Evolutionary conservation across 768 basidiomycete genomes (phyloP).

Genomic region (Mycena venus): DNA sequence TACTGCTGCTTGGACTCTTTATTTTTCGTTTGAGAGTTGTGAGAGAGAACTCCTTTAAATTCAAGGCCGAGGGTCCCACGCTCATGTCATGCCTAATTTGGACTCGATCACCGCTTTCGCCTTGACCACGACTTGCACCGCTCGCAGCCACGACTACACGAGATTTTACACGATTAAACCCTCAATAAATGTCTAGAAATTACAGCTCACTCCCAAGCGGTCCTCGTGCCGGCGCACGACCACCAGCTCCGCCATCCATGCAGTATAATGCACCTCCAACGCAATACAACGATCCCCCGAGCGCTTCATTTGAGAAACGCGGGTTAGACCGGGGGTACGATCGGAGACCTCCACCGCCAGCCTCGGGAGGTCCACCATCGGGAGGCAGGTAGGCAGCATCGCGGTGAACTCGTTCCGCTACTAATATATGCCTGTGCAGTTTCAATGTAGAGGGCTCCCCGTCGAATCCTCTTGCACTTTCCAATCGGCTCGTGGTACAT

Average conservation of each 20-base stretch:
- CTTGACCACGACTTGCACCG: too few relatives aligned
- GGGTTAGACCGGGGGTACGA: conserved; percentile 56
- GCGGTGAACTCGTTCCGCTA: background rate
- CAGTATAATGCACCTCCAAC: conserved; percentile 54
- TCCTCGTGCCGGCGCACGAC: conserved; percentile 51
- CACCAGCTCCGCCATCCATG: conserved; percentile 54
- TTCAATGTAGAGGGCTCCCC: conserved; percentile 74
- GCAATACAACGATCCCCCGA: conserved; percentile 68
- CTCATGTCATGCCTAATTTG: too few relatives aligned
- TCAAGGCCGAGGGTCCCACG: too few relatives aligned
- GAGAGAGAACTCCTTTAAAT: too few relatives aligned
- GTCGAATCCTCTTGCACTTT: conserved; percentile 76
- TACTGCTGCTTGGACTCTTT: too few relatives aligned
- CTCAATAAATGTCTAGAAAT: background rate
- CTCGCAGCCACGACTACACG: background rate
- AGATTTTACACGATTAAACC: background rate
- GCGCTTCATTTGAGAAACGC: conserved; percentile 64
- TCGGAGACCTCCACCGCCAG: conserved; percentile 49
- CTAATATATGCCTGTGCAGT: conserved; percentile 46
- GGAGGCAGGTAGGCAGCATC: conserved; percentile 43
- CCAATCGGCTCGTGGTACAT: conserved; percentile 86
- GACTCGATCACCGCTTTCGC: too few relatives aligned
- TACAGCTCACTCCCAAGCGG: conserved; percentile 49
- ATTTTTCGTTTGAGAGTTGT: too few relatives aligned
- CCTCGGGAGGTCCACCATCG: background rate